Conservation (phyloP, 2,329 filamentous ascomycete species). For the Massarina eburnea region DNA sequence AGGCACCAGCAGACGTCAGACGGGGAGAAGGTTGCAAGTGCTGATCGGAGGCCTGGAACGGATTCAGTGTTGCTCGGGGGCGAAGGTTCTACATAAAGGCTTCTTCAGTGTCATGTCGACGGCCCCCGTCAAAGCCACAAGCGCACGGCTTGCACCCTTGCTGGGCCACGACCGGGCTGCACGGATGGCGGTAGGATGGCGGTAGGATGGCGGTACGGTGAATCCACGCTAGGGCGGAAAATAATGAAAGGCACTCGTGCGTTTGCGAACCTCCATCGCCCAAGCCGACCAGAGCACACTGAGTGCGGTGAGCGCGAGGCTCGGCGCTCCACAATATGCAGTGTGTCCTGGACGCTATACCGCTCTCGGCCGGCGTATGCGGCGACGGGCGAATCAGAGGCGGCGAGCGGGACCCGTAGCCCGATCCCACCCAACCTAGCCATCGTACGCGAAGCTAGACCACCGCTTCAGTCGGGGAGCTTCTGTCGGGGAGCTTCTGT, state of each 20-base stretch:
- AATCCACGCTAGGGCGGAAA: too few relatives aligned
- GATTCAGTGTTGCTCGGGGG: slow-evolving; percentile 25
- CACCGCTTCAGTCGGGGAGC: not conserved
- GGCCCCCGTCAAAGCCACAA: not conserved
- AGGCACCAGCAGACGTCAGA: not conserved
- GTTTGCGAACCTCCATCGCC: not conserved
- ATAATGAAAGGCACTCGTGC: not conserved
- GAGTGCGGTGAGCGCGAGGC: not conserved
- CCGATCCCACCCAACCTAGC: not conserved
- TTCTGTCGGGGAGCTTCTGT: not conserved
- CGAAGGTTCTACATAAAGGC: slow-evolving; percentile 31
- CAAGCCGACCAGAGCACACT: not conserved
- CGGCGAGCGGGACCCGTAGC: not conserved
- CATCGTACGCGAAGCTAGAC: not conserved
- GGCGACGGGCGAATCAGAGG: not conserved
- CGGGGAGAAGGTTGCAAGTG: slow-evolving; percentile 14
- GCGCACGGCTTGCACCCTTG: not conserved
- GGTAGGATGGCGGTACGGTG: too few relatives aligned
- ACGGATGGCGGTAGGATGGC: not conserved
- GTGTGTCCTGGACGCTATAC: not conserved
- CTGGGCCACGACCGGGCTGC: not conserved
- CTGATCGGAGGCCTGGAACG: slow-evolving; percentile 38
- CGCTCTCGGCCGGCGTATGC: not conserved
- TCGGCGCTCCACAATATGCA: not conserved
- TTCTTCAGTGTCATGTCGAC: not conserved